phyloP scores from a whole-genome alignment of 2,329 filamentous ascomycete genomes.

The Truncatella angustata region DNA sequence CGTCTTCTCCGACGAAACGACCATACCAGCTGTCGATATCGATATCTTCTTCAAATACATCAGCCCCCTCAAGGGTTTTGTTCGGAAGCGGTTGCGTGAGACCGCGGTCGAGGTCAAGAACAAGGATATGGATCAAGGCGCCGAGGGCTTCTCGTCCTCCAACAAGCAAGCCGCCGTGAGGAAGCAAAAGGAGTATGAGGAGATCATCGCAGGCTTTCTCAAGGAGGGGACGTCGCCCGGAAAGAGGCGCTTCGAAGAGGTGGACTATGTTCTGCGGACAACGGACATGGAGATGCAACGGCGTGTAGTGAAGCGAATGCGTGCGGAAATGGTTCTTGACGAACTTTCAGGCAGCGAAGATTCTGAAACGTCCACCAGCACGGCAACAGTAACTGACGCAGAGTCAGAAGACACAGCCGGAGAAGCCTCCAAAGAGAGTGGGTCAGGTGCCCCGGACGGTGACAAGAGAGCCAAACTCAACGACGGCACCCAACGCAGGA shows the following conservation, averaged over 20 bases:
- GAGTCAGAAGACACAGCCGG: background rate
- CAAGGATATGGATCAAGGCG: conserved; percentile 51
- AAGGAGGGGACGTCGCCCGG: conserved; percentile 31
- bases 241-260: conserved; percentile 51
- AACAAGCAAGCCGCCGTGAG: conserved; percentile 44
- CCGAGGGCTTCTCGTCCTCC: conserved; percentile 46
- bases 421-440: background rate
- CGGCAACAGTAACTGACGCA: conserved; percentile 21
- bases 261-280: conserved; percentile 47
- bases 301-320: conserved; percentile 61
- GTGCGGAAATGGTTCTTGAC: conserved; percentile 56
- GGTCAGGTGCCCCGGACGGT: conserved; percentile 17
- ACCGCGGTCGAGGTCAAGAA: conserved; percentile 61
- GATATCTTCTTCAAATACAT: conserved; percentile 74
- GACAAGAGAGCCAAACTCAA: conserved; percentile 42
- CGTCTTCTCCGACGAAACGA: conserved; percentile 67
- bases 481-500: conserved; percentile 43
- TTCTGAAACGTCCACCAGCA: conserved; percentile 26
- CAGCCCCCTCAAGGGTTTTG: conserved; percentile 72
- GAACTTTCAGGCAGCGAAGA: conserved; percentile 52
- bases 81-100: conserved; percentile 66
- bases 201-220: conserved; percentile 50
- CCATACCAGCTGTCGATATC: conserved; percentile 69
- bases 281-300: conserved; percentile 51
- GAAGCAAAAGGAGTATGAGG: conserved; percentile 55